These are phyloP conservation scores for Trichoderma atroviride DNA, from an alignment of 2,329 filamentous ascomycete species.

Conservation along the genomic window DNA sequence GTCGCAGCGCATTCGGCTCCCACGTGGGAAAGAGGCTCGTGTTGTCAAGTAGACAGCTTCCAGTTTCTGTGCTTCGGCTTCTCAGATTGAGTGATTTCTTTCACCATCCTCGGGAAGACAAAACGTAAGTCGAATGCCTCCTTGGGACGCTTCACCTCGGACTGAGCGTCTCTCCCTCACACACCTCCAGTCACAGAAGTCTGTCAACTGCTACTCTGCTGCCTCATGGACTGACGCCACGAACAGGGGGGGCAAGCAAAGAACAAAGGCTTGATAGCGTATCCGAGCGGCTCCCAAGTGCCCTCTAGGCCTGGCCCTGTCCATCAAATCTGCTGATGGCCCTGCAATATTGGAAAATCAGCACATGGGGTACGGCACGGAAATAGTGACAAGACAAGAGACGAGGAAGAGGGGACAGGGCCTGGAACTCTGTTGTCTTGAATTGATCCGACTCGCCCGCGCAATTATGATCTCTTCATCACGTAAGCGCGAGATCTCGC, in stretches of 20 bases:
- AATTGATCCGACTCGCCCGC: conserved; percentile 15
- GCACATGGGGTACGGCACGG: conserved; percentile 1
- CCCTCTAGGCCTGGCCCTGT: not conserved
- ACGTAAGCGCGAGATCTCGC: conserved; percentile 18
- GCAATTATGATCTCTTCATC: conserved; percentile 8
- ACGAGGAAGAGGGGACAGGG: not conserved
- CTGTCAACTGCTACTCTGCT: not conserved
- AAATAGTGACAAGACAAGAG: not conserved
- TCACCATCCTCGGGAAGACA: not conserved
- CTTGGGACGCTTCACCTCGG: not conserved
- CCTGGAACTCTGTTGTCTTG: conserved; percentile 5
- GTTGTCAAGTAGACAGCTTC: not conserved
- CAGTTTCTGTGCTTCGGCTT: not conserved
- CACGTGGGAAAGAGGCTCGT: conserved; percentile 15
- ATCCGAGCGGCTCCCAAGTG: not conserved
- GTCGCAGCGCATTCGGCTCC: conserved; percentile 20
- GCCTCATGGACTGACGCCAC: conserved; percentile 1
- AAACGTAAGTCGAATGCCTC: not conserved
- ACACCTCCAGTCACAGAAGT: not conserved
- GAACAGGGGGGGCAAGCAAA: not conserved
- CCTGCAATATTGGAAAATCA: conserved; percentile 22
- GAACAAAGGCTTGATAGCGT: not conserved
- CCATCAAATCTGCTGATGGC: conserved; percentile 20
- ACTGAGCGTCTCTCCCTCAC: not conserved
- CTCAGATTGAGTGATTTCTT: not conserved